Evolutionary conservation across 75 land plant species (phyloP), one percentile per base, ranked within the genome.

Genomic region (Sequoia sempervirens): DNA sequence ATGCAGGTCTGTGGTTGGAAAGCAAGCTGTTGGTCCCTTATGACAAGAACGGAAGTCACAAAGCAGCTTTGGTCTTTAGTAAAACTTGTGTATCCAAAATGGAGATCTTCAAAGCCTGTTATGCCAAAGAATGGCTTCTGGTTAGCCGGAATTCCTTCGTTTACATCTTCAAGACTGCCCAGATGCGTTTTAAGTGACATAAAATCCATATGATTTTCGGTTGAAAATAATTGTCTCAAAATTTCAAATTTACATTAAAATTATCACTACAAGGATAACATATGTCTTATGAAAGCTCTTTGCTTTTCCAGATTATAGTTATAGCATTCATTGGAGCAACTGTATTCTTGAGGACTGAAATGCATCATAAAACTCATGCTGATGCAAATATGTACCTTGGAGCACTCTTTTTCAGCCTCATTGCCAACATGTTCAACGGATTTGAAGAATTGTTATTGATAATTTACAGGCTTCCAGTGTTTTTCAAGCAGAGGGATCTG

Each of bases 401-500:
- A 2, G 95, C 97, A 2, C 89, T 92, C 14, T 78, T 97, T 81
- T 97, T 90, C 36, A 85, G 88, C 1, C 47, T 97, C 81, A 84
- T 95, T 34, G 72, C 58, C 11, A 90, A 92, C 87, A 94, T 94
- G 90, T 97, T 97, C 93, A 93, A 96, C 80, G 99, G 99, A 9
- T 95, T 94, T 52, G 87, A 94, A 26, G 99, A 97, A 87, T 87
- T 95, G 1, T 82, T 96, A 11, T 46, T 94, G 74, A 89, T 87
- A 14, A 91, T 97, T 52, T 5, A 7, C 1, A 86, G 96, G 80
- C 98, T 97, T 47, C 98, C 99, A 0, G 96, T 97, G 28, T 92
- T 95, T 80, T 92, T 92, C 87, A 97, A 97, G 89, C 99, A 97
- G 13, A 84, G 99, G 43, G 96, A 96, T 82, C 89, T 97, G 54